Evolutionary conservation across 768 basidiomycete genomes (phyloP), one percentile per base, ranked within the genome.

Genomic region (Cantharellus anzutake): DNA sequence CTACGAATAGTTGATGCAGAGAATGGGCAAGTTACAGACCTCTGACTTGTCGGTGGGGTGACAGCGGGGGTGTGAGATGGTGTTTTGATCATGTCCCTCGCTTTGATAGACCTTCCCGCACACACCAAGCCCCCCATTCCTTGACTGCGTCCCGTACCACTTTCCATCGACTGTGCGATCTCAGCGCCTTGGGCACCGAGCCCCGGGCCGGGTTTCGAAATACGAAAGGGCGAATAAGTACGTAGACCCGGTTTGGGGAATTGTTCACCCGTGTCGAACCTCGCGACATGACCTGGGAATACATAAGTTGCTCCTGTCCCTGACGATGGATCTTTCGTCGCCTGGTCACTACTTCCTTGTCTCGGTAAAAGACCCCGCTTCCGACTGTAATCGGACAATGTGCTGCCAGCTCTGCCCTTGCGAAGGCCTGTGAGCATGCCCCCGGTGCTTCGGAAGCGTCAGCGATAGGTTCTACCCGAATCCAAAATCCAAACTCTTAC

Each of bases 301-400:
- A 94, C 75, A 66, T 94, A 96, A 4, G 89, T 88, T 51, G 70
- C 65, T 34, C 70, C 68, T 5, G 65, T 67, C 38, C 68, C 58
- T 48, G 29, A 29, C 11, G 44, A 48, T 82, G 71, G 14, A 70
- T 70, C n/a, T 63, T 65, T 59, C 41, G 56, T 3, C 70, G 67
- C 4, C 66, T 70, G 5, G 67, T 60, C 0, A 64, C 56, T 2
- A 4, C 51, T 2, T 3, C 73, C 67, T 39, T 75, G 72, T 4
- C 69, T 73, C 2, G 85, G 85, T 63, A 80, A 73, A 2, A 90
- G 73, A 2, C 88, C 87, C 82, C 81, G 83, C 68, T 87, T 80
- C n/a, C 76, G 76, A 2, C 72, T 71, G 4, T 85, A 82, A 63
- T 89, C 86, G 65, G 80, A 84, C 0, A 70, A 76, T 0, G 75